Evolutionary conservation across 2,329 filamentous ascomycete species (phyloP), one percentile per base, ranked within the genome.

Genomic region (Madurella fahalii): DNA sequence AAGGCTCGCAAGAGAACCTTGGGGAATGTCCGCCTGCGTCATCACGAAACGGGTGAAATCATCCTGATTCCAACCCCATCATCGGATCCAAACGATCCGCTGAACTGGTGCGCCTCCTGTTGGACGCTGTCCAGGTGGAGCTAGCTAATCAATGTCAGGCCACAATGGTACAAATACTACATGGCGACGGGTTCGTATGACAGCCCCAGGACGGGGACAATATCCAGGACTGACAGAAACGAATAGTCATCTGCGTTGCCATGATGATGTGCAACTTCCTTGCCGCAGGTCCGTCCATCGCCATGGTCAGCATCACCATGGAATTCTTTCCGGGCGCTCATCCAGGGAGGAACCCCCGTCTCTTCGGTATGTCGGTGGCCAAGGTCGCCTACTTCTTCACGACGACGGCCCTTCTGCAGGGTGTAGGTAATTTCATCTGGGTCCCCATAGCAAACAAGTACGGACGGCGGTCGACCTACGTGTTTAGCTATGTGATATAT

Each of bases 251-350:
- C 34, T 81, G 76, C 62, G 57, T 76, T 3, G 77, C 79, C 50
- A 81, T 82, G 69, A 71, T 80, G 57, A 72, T 82, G 65, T 79
- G 74, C 67, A 82, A 82, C 64, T 82, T 82, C 58, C 67, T 82
- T 4, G 78, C 79, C 0, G 80, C 78, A n/a, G 80, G 75, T 0
- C 79, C 79, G 2, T 74, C 74, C 2, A 74, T 82, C 31, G 77
- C 77, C 51, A 76, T 82, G 40, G 66, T 77, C 11, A 61, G 71
- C 2, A 78, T 75, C 4, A 73, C 78, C 3, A 58, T 71, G 8
- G 70, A 73, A 56, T 79, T 80, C 66, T 78, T 76, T 55, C 75
- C 74, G 2, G 61, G 67, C 2, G 61, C 69, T 13, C 58, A 65
- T 3, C 60, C 68, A 7, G 57, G 61, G 13, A 54, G 55, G 43